Base-by-base conservation (phyloP, 805 yeast species). In the Myxozyma neglecta region DNA sequence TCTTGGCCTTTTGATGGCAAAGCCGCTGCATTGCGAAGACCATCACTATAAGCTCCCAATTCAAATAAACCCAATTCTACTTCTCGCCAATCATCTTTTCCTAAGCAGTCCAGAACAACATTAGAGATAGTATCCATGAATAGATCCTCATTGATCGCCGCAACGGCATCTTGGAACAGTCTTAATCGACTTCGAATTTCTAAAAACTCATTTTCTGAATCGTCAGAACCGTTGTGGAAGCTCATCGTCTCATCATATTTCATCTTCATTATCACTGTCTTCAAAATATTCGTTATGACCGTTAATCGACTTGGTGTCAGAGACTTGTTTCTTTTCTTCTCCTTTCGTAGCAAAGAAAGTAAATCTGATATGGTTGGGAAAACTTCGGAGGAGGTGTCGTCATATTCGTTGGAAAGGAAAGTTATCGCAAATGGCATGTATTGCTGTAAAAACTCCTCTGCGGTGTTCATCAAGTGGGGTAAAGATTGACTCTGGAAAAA, bases 11-110 rank as follows among this genome's bases (percentile, higher is more conserved):
- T 89, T 86, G 46, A 87, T 86, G 45, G 88, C 70, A 69, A 85
- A 85, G 90, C 83, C n/a, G 87, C 74, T 68, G 90, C 90, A 69
- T 86, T 88, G 73, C 90, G 84, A 60, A 92, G 78, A 59, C 89
- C 83, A 63, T 93, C 98, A 54, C 91, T 85, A 67, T 87, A 85
- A 67, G 86, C 87, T 56, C 85, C 83, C 70, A 94, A 80, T 75
- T 92, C 96, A 72, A 80, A 91, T 56, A 94, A 77, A 2, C 97
- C 97, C 65, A 94, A 80, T 74, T 94, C 99, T 44, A 90, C 79
- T 34, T 82, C 83, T 72, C 90, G 83, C 98, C 98, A 92, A 66
- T 85, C 57, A 11, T 61, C 57, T 35, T 57, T 64, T 66, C 70
- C 68, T 62, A 82, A 68, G 18, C 82, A 77, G 67, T 79, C 74